A percentile compares a stretch with the other conserved stretches of the same genome.
These are phyloP conservation scores for Bertia moriformis DNA, from an alignment of 2,329 filamentous ascomycete genomes.

Conservation along the genomic window DNA sequence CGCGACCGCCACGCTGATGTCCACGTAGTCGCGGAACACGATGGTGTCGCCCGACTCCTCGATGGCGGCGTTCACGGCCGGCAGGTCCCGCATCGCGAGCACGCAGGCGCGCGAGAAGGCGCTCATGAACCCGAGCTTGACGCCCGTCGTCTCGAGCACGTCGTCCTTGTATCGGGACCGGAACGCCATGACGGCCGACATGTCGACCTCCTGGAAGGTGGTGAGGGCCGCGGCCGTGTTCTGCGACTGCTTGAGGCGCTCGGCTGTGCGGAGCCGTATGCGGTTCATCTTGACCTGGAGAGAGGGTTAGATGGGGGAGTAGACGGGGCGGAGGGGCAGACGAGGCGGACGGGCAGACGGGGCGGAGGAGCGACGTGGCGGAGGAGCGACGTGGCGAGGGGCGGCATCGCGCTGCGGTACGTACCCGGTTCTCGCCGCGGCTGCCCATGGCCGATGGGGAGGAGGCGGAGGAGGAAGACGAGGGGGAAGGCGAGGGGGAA, in stretches of 20 bases:
- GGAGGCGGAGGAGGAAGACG: background rate
- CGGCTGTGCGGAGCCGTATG: constrained; percentile 65
- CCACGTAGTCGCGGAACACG: constrained; percentile 46
- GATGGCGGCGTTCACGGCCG: constrained; percentile 51
- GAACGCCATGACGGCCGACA: constrained; percentile 50
- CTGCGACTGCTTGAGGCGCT: constrained; percentile 52
- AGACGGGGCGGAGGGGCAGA: background rate
- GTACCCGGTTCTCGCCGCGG: background rate
- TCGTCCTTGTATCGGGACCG: constrained; percentile 50
- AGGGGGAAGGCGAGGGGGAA: background rate
- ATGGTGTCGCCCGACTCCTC: constrained; percentile 43
- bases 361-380: no score
- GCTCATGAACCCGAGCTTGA: constrained; percentile 54
- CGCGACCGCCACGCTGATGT: constrained; percentile 60
- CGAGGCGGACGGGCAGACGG: background rate
- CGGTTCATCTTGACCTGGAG: constrained; percentile 30
- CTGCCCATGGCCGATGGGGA: background rate
- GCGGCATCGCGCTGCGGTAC: no score
- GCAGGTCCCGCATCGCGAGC: constrained; percentile 52
- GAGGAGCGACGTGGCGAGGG: no score
- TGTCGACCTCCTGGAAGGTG: constrained; percentile 29
- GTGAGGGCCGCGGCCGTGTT: constrained; percentile 58
- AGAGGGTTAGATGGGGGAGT: constrained; percentile 2
- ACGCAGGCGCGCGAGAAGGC: constrained; percentile 62
- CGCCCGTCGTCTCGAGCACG: constrained; percentile 13